phyloP scores from a whole-genome alignment of 768 basidiomycete genomes.

The Lactarius indigo region DNA sequence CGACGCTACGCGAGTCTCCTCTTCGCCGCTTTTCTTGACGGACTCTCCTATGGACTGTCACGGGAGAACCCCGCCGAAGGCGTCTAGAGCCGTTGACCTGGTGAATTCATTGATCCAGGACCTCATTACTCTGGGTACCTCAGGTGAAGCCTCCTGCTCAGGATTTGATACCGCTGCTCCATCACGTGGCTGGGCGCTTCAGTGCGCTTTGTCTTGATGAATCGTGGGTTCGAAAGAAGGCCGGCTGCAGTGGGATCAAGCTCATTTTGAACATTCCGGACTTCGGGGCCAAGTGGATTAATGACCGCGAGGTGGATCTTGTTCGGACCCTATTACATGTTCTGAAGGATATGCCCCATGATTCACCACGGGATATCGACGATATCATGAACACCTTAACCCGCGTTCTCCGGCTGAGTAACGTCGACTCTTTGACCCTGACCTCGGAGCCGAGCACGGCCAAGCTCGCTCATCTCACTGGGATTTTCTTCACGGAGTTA shows the following conservation, averaged over 20 bases:
- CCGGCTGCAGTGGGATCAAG: constrained; percentile 82
- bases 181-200: constrained; percentile 81
- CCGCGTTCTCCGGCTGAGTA: constrained; percentile 60
- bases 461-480: constrained; percentile 65
- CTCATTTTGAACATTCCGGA: constrained; percentile 71
- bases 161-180: constrained; percentile 65
- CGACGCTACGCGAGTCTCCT: constrained; percentile 56
- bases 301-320: constrained; percentile 85
- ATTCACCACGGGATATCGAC: constrained; percentile 77
- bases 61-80: constrained; percentile 63
- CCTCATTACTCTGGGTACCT: constrained; percentile 53
- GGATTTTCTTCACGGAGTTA: constrained; percentile 85
- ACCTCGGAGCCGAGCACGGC: constrained; percentile 39
- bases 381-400: constrained; percentile 76
- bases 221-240: constrained; percentile 84
- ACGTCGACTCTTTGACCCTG: constrained; percentile 43
- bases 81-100: constrained; percentile 54
- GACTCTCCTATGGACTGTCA: constrained; percentile 71
- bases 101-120: constrained; percentile 63
- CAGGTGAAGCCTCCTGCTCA: constrained; percentile 45
- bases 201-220: constrained; percentile 87
- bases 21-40: constrained; percentile 73
- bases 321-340: constrained; percentile 87
- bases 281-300: constrained; percentile 73
- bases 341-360: constrained; percentile 90